Base-by-base conservation (phyloP, 192 early-diverging fungal genomes). In the Haplosporangium gracile region DNA sequence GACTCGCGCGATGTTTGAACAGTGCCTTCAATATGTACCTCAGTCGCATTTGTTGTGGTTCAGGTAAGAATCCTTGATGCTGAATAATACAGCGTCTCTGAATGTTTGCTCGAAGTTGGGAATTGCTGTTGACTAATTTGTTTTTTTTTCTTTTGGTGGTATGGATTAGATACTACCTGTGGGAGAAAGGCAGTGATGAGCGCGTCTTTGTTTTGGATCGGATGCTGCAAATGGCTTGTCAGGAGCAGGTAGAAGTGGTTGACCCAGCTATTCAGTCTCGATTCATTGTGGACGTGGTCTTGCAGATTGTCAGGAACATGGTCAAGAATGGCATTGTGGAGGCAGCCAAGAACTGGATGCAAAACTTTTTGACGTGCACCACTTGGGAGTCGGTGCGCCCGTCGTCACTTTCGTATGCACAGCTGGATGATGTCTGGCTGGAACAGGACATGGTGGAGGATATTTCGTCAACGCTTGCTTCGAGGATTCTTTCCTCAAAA, bases 391-490 rank as follows among this genome's bases (percentile, higher is more conserved):
- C 68, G 1, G 47, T 86, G 34, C 68, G 43, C 5, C 76, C 84
- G 0, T 77, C 84, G 0, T 45, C 74, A 5, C 70, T 77, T 13
- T 86, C 74, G 9, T 81, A 74, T 53, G 75, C 74, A 15, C 74
- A 68, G 47, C 34, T 57, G 13, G 84, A 86, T 45, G 79, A 86
- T 57, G 72, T 81, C 16, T 86, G 84, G 84, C 22, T 34, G 1
- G 84, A 81, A 24, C 70, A 81, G 8, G 75, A 81, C 20, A 86
- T 86, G 84, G 72, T 81, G 10, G 83, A 80, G 29, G 76, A 86
- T 34, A 55, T 86, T 10, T 42, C 75, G 15, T 57, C 43, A 18
- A 86, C 84, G 9, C 79, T 81, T 49, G 84, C 84, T 0, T 57
- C 79, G 5, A 40, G 65, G 34, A 53, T 86, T 7, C 72, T 86